Conservation (phyloP, 1,139 yeast species). For the Yamadazyma diospyri region DNA sequence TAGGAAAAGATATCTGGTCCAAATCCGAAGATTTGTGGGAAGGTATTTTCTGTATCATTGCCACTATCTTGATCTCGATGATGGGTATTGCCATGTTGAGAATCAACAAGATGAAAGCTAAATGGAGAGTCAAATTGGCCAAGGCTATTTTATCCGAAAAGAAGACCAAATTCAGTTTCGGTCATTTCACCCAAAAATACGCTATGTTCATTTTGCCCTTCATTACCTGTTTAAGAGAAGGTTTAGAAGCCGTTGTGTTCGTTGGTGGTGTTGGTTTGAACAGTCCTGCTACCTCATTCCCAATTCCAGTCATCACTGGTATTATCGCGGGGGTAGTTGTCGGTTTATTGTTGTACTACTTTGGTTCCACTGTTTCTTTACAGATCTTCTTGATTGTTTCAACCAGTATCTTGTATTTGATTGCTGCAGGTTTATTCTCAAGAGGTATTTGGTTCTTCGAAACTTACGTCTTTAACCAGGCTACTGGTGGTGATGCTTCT, state of each 20-base stretch:
- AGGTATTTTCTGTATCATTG: constrained; percentile 80
- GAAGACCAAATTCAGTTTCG: constrained; percentile 30
- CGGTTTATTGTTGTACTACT: constrained; percentile 67
- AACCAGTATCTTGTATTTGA: constrained; percentile 77
- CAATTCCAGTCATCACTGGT: constrained; percentile 79
- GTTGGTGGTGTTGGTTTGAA: constrained; percentile 83
- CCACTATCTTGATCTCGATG: constrained; percentile 74
- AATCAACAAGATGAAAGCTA: constrained; percentile 84
- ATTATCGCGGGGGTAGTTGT: constrained; percentile 66
- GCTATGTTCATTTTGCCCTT: constrained; percentile 78
- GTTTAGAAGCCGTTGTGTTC: constrained; percentile 86
- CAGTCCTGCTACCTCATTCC: constrained; percentile 61
- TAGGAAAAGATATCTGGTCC: constrained; percentile 83
- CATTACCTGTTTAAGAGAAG: constrained; percentile 83
- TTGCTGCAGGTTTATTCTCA: constrained; percentile 85
- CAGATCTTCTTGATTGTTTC: constrained; percentile 78
- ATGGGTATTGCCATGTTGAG: constrained; percentile 95
- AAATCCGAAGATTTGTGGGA: constrained; percentile 90
- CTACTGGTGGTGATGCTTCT: constrained; percentile 85
- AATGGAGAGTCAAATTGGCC: constrained; percentile 90
- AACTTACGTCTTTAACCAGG: constrained; percentile 54
- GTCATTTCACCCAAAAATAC: constrained; percentile 53
- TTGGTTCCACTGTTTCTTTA: constrained; percentile 73
- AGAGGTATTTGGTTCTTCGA: constrained; percentile 89
- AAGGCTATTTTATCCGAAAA: constrained; percentile 52